Evolutionary conservation across 768 basidiomycete genomes (phyloP), one percentile per base, ranked within the genome.

Genomic region (Leccinum ochraceum): DNA sequence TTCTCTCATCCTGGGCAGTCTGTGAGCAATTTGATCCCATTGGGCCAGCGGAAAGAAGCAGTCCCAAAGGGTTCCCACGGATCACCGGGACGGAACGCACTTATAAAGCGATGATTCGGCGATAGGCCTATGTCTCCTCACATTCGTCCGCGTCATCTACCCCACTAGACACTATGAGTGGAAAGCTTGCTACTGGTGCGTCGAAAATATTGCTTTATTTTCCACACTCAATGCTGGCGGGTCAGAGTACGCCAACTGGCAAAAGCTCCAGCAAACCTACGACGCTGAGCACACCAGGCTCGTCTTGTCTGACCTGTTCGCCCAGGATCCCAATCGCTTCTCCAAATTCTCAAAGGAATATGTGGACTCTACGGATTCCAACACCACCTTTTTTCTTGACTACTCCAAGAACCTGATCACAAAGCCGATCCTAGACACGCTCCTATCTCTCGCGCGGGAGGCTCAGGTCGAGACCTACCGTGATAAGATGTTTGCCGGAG

Each of bases 341-440:
- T 70, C 83, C 53, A 92, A 88, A 71, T 95, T 94, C 78, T 92
- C 89, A 50, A 83, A 80, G 57, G 82, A 87, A 63, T 95, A 95
- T 77, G 80, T 81, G 44, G 86, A 90, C 26, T 70, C 83, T 7
- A 80, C 79, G 48, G 87, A 88, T 53, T 82, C 87, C 8, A 80
- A 82, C 62, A 87, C 88, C 56, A 89, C 90, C 55, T 83, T 99
- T 80, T 84, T 99, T 61, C 83, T 97, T 71, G 96, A 99, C 77
- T 95, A 92, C 80, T 97, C 94, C 72, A 98, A 99, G 79, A 96
- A 98, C 79, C 78, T 98, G 66, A 85, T 98, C 81, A 94, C 90
- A 60, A 80, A 92, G 70, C 86, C 91, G 58, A 87, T 98, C 76
- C 82, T 95, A 63, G 76, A 82, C 42, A 82, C 86, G 5, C 87